phyloP scores from a whole-genome alignment of 1,139 yeast species.

The Taiozyma sp. region DNA sequence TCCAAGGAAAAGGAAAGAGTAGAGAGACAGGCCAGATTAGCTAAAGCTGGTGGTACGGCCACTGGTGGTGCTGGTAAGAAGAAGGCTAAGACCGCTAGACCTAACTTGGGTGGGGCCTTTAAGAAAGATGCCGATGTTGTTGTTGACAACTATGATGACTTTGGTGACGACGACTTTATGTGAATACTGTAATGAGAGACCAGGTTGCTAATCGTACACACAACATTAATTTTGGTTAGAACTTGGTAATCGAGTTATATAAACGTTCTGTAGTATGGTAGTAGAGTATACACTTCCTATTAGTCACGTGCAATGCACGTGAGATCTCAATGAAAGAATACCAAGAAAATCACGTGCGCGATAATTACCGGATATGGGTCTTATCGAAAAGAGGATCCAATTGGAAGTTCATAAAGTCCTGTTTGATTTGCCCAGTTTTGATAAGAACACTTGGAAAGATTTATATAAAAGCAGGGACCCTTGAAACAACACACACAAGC shows the following conservation, averaged over 20 bases:
- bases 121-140: conserved; percentile 75
- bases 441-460: neutral
- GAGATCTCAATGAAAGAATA: neutral
- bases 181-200: conserved; percentile 27
- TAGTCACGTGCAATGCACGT: neutral
- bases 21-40: conserved; percentile 79
- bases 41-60: conserved; percentile 78
- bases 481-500: neutral
- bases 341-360: neutral
- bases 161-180: conserved; percentile 87
- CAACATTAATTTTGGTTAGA: too few relatives aligned
- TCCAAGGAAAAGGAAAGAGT: conserved; percentile 83
- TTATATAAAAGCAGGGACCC: neutral
- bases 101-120: conserved; percentile 69
- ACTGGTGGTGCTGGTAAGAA: conserved; percentile 95
- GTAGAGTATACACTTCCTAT: too few relatives aligned
- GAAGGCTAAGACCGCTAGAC: conserved; percentile 78
- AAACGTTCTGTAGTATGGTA: too few relatives aligned
- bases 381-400: neutral
- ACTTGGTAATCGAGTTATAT: too few relatives aligned
- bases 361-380: neutral
- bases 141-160: conserved; percentile 48
- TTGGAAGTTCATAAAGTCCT: neutral
- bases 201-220: too few relatives aligned
- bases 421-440: neutral